These are phyloP conservation scores for Blastobotrys malaysiensis DNA, from an alignment of 1,139 yeast species.

Conservation along the genomic window DNA sequence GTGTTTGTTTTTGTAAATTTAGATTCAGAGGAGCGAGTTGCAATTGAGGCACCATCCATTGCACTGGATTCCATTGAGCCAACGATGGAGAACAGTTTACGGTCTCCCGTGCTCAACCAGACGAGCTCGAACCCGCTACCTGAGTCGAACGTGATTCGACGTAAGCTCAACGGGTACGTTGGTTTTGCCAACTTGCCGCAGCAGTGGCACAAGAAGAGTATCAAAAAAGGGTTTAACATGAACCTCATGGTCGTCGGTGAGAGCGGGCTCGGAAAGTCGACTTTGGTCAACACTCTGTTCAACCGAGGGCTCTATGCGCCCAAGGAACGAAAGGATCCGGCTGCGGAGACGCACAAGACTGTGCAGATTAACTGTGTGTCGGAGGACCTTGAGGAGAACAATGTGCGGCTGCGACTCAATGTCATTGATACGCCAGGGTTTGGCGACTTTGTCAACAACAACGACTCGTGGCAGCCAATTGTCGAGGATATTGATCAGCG, in stretches of 20 bases:
- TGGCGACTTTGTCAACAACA: conserved; percentile 85
- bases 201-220: conserved; percentile 96
- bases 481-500: conserved; percentile 83
- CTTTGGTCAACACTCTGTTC: conserved; percentile 86
- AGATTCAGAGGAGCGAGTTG: conserved; percentile 11
- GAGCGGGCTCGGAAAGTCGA: conserved; percentile 89
- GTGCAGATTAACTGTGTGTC: conserved; percentile 65
- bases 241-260: conserved; percentile 79
- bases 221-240: conserved; percentile 88
- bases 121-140: conserved; percentile 7
- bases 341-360: conserved; percentile 36
- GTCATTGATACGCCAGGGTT: conserved; percentile 92
- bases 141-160: conserved; percentile 51
- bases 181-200: conserved; percentile 98
- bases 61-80: conserved; percentile 22
- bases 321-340: conserved; percentile 32
- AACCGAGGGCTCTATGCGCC: conserved; percentile 61
- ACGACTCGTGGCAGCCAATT: conserved; percentile 89
- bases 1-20: not conserved
- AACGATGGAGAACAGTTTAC: conserved; percentile 16
- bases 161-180: conserved; percentile 85
- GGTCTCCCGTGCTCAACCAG: conserved; percentile 20
- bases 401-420: conserved; percentile 78
- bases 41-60: conserved; percentile 23
- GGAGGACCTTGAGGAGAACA: conserved; percentile 85